Base-by-base conservation (phyloP, 805 yeast genomes). In the Wickerhamomyces subpelliculosus region DNA sequence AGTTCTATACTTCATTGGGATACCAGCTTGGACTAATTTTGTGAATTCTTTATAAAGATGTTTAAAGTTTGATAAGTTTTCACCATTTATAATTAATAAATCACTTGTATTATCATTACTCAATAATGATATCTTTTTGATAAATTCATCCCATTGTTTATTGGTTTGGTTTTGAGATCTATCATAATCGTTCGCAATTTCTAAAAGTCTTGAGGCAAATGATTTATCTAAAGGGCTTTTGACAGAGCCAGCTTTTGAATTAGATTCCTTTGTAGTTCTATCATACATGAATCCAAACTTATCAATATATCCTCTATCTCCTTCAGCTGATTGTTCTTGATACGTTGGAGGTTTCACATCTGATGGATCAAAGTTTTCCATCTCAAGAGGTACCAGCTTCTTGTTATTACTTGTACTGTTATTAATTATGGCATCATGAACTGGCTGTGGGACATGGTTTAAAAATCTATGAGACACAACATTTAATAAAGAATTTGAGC, bases 201-300 rank as follows among this genome's bases (percentile, higher is more conserved):
- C 47, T 8, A 58, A 52, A 4, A 46, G 25, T 25, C 42, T 52
- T 11, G 48, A 37, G 3, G 50, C 37, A 17, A 48, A 29, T 3
- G 43, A 27, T 11, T 24, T 36, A 22, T 20, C 35, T 8, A 32
- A 10, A 23, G 29, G 19, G 26, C n/a, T 13, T n/a, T 33, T 29
- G 32, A 36, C n/a, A 24, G 18, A 29, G 8, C 21, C 22, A 5
- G 32, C 24, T 20, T 14, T 32, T 3, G 32, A 5, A 14, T 14
- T 2, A 1, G 35, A 9, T 13, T 17, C 16, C 6, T 32, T 24
- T 4, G 8, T n/a, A 17, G 32, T 30, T 53, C 64, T 35, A 49
- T 63, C 64, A 43, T 64, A 62, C 24, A 72, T 57, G 46, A 74
- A 73, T 1, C 80, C 80, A 51, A 65, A 73, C 44, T 67, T 58